Percentiles rank a stretch among this genome's conserved stretches.
These are phyloP conservation scores for Closterium sp. DNA, from an alignment of 139 green algal genomes.

Conservation along the genomic window DNA sequence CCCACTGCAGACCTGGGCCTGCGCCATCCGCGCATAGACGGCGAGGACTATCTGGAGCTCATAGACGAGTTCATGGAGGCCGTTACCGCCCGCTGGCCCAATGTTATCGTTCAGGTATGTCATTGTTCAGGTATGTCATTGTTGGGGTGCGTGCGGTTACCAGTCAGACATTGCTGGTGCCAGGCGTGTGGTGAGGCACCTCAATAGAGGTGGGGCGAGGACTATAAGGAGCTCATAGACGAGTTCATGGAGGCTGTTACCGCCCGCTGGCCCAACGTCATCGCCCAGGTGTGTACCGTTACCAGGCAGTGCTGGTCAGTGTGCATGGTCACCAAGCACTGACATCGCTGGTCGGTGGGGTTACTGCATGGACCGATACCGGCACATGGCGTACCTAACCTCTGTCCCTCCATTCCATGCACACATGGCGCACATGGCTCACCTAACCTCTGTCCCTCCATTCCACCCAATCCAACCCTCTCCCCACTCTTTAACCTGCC, in stretches of 20 bases:
- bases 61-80: constrained; percentile 59
- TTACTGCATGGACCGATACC: too few species aligned
- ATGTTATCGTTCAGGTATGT: constrained; percentile 56
- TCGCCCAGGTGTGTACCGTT: constrained; percentile 51
- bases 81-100: constrained; percentile 49
- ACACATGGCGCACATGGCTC: too few species aligned
- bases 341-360: too few species aligned
- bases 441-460: background rate
- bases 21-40: constrained; percentile 47
- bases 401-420: too few species aligned
- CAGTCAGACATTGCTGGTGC: background rate
- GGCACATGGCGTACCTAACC: too few species aligned
- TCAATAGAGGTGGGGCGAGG: background rate
- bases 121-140: constrained; percentile 58
- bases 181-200: background rate
- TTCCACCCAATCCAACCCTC: background rate
- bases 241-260: constrained; percentile 59
- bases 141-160: constrained; percentile 44
- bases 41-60: constrained; percentile 28
- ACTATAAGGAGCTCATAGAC: constrained; percentile 36
- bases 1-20: constrained; percentile 31
- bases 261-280: constrained; percentile 48
- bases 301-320: background rate
- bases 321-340: too few species aligned
- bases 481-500: too few species aligned